Conservation (phyloP, 1,139 yeast species). For the Candida tetrigidarum region DNA sequence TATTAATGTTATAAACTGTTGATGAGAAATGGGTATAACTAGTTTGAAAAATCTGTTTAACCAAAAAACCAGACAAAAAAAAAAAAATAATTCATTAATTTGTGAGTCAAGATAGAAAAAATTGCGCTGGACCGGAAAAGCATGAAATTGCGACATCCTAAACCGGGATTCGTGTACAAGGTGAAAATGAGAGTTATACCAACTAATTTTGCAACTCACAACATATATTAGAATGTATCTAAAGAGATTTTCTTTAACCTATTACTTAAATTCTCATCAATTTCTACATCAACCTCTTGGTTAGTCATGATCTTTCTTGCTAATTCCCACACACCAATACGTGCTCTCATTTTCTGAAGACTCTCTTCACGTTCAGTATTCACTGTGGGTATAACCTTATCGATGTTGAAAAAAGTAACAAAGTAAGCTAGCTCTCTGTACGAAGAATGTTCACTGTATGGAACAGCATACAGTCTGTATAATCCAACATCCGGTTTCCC, state of each 20-base stretch:
- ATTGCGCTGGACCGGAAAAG: not conserved
- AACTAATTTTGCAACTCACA: no score
- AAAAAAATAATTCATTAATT: no score
- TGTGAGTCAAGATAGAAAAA: no score
- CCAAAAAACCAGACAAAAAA: not conserved
- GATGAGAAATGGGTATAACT: no score
- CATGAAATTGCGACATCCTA: not conserved
- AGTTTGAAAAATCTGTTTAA: not conserved
- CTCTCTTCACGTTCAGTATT: constrained; percentile 48
- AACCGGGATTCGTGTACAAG: not conserved
- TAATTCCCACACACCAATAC: constrained; percentile 51
- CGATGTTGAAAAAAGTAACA: constrained; percentile 53
- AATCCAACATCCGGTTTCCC: constrained; percentile 30
- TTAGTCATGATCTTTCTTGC: constrained; percentile 21
- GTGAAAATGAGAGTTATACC: not conserved
- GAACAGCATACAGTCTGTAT: constrained; percentile 62
- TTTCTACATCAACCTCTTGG: constrained; percentile 7
- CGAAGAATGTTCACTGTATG: constrained; percentile 95
- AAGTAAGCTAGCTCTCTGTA: constrained; percentile 77
- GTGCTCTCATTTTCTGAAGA: constrained; percentile 43
- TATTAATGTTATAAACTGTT: no score
- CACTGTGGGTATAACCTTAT: constrained; percentile 79
- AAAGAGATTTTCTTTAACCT: constrained; percentile 20
- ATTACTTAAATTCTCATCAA: constrained; percentile 14
- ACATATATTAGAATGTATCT: constrained; percentile 21